Base-by-base conservation (phyloP, 108 stramenopile genomes). In the Mediolabrus comicus region DNA sequence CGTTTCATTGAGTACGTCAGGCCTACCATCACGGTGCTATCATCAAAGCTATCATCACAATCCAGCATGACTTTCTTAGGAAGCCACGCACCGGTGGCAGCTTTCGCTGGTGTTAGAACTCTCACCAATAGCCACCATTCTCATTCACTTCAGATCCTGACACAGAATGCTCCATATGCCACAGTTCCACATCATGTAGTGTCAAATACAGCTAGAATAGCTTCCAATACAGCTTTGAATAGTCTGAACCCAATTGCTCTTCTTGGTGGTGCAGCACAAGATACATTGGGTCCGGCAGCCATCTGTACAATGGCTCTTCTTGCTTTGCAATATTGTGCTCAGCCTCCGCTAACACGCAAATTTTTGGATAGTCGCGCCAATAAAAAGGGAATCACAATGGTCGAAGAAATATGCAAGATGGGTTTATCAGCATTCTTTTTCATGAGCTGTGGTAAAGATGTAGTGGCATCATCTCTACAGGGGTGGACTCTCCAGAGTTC, bases 321-420 rank as follows among this genome's bases (percentile, higher is more conserved):
- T 22, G 86, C 97, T 2, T 38, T 95, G n/a, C 95, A 97, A 59
- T 96, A 84, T 55, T 93, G 84, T 14, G 65, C 92, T 28, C 95
- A 96, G 62, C 97, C 97, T 19, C 63, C 85, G 25, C 49, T 97
- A 9, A 79, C 82, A 13, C 77, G 78, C 29, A 69, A 74, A 33
- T 96, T 86, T 65, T 80, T 86, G 17, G 81, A 85, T 64, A 69
- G 64, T 60, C 67, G 63, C 41, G 53, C 73, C 43, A 72, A 79
- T 66, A 84, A 72, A 74, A 79, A 67, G 31, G 85, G 83, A 27
- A 83, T 97, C 22, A 82, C 86, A 32, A 59, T 97, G 46, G 72
- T 80, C 22, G 77, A 88, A 66, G 89, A 93, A 65, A 58, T 84
- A 55, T 69, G 84, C 9, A 88, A 90, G 77, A 77, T 82, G 38